Evolutionary conservation across 352 stramenopile species (phyloP).

Genomic region (Pythium myriotylum): DNA sequence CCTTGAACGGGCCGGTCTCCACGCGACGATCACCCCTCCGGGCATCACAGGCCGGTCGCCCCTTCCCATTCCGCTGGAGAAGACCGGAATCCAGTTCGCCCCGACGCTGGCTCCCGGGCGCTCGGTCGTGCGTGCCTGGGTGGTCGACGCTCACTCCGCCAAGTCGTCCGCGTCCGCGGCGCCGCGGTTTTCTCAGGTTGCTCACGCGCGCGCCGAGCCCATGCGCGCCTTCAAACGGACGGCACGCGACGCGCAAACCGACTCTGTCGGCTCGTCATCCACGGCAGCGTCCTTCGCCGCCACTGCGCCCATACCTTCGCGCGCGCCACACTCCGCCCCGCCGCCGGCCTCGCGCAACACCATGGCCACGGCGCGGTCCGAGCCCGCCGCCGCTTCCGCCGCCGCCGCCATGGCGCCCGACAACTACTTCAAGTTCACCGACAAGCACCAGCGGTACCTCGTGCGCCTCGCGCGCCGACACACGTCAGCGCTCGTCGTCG

Average conservation of each 20-base stretch:
- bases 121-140: too few species aligned
- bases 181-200: background rate
- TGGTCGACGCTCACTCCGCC: too few species aligned
- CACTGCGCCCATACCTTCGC: background rate
- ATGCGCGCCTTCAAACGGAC: conserved; percentile 17
- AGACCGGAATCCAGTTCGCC: too few species aligned
- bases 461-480: conserved; percentile 52
- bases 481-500: conserved; percentile 56
- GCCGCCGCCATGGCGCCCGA: conserved; percentile 15
- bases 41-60: too few species aligned
- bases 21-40: too few species aligned
- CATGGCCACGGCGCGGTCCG: conserved; percentile 12
- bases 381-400: background rate
- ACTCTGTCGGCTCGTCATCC: background rate
- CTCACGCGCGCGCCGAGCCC: background rate
- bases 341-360: background rate
- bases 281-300: background rate
- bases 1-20: too few species aligned
- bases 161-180: too few species aligned
- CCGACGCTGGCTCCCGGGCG: too few species aligned
- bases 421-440: conserved; percentile 61
- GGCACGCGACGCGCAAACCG: conserved; percentile 6
- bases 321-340: background rate
- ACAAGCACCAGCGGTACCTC: conserved; percentile 50
- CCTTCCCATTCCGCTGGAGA: too few species aligned